Evolutionary conservation across 176 grass and related monocot genomes (phyloP), one percentile per base, ranked within the genome.

Genomic region (Rhipidocladum racemiflorum): DNA sequence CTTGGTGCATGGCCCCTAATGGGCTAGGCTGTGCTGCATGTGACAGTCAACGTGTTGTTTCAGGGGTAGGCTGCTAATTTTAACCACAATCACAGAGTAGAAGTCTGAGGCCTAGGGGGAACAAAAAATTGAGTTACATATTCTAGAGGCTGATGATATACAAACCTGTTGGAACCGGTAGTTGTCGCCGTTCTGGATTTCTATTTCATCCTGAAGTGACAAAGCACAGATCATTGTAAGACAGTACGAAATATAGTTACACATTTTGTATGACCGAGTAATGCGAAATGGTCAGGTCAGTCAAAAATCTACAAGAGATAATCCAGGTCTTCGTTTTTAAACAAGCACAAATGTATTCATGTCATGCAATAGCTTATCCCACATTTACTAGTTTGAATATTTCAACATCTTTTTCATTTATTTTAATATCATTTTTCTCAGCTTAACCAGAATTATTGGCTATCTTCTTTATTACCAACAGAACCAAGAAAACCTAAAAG

Each of bases 91-190:
- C 21, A 30, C 64, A 80, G 14, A 56, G 62, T n/a, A 69, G 4
- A 84, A 17, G 34, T 13, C 55, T 46, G 45, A 56, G 36, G 35
- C 25, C 9, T 25, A 29, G 50, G 5, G 9, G 14, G 32, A 45
- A 74, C 24, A 85, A 6, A 87, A 69, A 85, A 65, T 54, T 21
- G 23, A 70, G 51, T 65, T 74, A 56, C 2, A 83, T 59, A 56
- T 57, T 23, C 38, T 46, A 87, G n/a, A 79, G 32, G 28, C 45
- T 70, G 46, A 64, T 80, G 18, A 75, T 45, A 68, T 23, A 67
- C 65, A 79, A 11, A 98, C 95, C 91, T 99, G 91, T 70, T 99
- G 89, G 51, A 88, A 86, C 10, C 96, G 87, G 42, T 95, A 99
- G 61, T 39, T 78, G 68, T 95, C 96, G 5, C 86, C 65, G 12